Evolutionary conservation across 805 yeast genomes (phyloP), one percentile per base, ranked within the genome.

Genomic region (Naumovozyma castellii): DNA sequence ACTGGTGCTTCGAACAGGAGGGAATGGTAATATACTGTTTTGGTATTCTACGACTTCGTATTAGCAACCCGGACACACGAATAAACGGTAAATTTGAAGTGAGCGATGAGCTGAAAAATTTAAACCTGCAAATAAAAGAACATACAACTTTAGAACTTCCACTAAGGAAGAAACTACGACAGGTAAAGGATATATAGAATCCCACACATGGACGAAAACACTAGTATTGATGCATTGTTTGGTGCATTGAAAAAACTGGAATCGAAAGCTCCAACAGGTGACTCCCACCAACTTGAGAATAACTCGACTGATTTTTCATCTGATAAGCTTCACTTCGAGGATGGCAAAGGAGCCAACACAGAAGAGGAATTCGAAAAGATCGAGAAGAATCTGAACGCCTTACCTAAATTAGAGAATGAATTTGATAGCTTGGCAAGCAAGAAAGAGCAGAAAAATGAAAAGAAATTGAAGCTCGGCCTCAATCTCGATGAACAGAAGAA

Each of bases 331-430:
- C 18, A 35, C 9, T 31, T 51, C 13, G 50, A 47, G 32, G 41
- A 49, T 15, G 44, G 43, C 3, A 43, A 44, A 25, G 38, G 39
- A 13, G 42, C 47, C 17, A 45, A 49, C 14, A 47, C 48, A 13
- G 51, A 57, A 27, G 38, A 42, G 12, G 40, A 44, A n/a, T 61
- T 61, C 37, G 42, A 45, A 19, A 51, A 52, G 18, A 60, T 59
- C 25, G 64, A 53, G 38, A 41, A 45, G n/a, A 47, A 39, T 20
- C 44, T 47, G 43, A 53, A 44, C 35, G 46, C 36, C 18, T 51
- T 61, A 20, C 66, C 66, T 13, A 53, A 52, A 25, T 43, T 61
- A 28, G 39, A 52, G 13, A 60, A 49, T 22, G 47, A 38, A 2
- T 61, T 61, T 40, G 66, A 61, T 40, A 31, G 33, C 6, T 44